Percentiles rank a stretch among this genome's conserved stretches.
phyloP scores from a whole-genome alignment of 768 basidiomycete genomes.

The Hypsizygus marmoreus region DNA sequence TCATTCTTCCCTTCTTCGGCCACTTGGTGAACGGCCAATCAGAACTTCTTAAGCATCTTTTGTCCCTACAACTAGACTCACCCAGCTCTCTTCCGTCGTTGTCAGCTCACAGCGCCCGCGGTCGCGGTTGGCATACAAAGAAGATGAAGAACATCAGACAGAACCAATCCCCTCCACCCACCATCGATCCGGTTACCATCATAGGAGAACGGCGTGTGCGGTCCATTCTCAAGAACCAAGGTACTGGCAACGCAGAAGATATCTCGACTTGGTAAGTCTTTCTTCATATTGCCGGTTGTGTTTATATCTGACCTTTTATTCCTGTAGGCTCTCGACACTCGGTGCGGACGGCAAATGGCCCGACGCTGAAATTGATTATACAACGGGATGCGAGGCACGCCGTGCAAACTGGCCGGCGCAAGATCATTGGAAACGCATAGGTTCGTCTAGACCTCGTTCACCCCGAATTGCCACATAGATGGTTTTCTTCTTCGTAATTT shows the following conservation, averaged over 20 bases:
- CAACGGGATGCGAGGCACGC: slow-evolving; percentile 50
- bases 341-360: slow-evolving; percentile 43
- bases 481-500: background rate
- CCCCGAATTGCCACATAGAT: background rate
- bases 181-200: no score
- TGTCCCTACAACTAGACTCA: background rate
- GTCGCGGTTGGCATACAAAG: slow-evolving; percentile 21
- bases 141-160: slow-evolving; percentile 39
- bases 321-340: slow-evolving; percentile 22
- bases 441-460: slow-evolving; percentile 25
- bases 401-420: slow-evolving; percentile 62
- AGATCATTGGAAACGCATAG: slow-evolving; percentile 48
- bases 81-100: background rate
- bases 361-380: slow-evolving; percentile 46
- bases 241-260: slow-evolving; percentile 7
- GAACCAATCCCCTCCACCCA: slow-evolving; percentile 16
- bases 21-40: slow-evolving; percentile 7
- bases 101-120: background rate
- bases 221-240: slow-evolving; percentile 14
- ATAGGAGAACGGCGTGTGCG: slow-evolving; percentile 19
- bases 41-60: background rate
- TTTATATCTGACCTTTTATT: background rate
- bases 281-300: background rate
- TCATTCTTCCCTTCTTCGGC: slow-evolving; percentile 9
- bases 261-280: slow-evolving; percentile 17